phyloP scores from a whole-genome alignment of 2,329 filamentous ascomycete species.

The Fusarium sp. region DNA sequence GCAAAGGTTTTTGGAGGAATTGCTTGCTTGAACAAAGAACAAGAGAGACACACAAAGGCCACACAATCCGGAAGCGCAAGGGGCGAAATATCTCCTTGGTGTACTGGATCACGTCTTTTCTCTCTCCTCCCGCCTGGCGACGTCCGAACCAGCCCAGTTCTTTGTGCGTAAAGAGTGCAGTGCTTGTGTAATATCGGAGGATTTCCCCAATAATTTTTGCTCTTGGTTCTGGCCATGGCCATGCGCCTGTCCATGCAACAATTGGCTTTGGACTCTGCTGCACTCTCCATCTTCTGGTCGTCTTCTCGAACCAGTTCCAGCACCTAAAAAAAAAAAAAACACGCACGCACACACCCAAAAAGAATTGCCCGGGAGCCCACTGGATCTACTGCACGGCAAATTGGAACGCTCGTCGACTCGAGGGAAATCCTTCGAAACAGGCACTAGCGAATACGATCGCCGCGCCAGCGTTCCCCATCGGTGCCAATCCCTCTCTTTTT shows the following conservation, averaged over 20 bases:
- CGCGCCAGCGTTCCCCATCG: conserved; percentile 32
- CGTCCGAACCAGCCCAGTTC: conserved; percentile 25
- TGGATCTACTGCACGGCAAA: background rate
- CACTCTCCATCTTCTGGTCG: conserved; percentile 10
- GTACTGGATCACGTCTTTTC: conserved; percentile 29
- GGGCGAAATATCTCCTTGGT: conserved; percentile 36
- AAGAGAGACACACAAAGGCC: conserved; percentile 8
- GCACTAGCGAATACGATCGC: conserved; percentile 48
- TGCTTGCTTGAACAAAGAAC: conserved; percentile 22
- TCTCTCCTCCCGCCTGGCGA: conserved; percentile 12
- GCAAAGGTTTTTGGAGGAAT: conserved; percentile 11
- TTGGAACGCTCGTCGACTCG: conserved; percentile 9
- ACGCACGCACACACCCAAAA: background rate
- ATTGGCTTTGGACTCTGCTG: conserved; percentile 22
- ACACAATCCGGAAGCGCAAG: conserved; percentile 25
- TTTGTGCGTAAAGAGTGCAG: conserved; percentile 28
- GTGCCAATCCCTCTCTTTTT: conserved; percentile 31
- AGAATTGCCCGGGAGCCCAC: background rate
- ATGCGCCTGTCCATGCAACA: conserved; percentile 30
- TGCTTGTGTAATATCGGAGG: conserved; percentile 28
- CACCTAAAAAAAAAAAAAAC: conserved; percentile 22
- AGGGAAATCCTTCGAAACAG: conserved; percentile 28
- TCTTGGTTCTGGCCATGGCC: conserved; percentile 14
- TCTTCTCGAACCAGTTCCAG: conserved; percentile 22
- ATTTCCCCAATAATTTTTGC: conserved; percentile 3